Conservation (phyloP, 805 yeast species). For the Metschnikowia picachoensis region DNA sequence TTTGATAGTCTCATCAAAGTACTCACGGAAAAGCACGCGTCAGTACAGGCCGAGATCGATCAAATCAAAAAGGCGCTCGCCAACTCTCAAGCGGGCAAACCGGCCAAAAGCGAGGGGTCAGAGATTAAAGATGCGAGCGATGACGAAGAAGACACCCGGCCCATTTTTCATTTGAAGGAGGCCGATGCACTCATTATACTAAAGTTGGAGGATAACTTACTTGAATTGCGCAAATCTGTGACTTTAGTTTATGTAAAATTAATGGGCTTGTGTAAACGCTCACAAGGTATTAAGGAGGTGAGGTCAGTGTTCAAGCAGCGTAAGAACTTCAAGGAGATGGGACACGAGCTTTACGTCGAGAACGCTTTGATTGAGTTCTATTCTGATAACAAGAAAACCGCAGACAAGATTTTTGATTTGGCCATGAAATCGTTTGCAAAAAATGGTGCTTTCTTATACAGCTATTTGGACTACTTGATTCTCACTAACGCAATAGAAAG, state of each 20-base stretch:
- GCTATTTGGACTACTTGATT: slow-evolving; percentile 71
- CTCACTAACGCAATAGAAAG: slow-evolving; percentile 64
- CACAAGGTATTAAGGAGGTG: slow-evolving; percentile 66
- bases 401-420: slow-evolving; percentile 77
- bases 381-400: slow-evolving; percentile 62
- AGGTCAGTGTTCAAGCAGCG: slow-evolving; percentile 68
- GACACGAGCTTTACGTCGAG: slow-evolving; percentile 75
- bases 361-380: slow-evolving; percentile 79
- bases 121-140: slow-evolving; percentile 14
- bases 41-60: slow-evolving; percentile 21
- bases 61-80: slow-evolving; percentile 15
- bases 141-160: slow-evolving; percentile 17
- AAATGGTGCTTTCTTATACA: slow-evolving; percentile 58
- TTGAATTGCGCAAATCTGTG: slow-evolving; percentile 34
- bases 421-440: slow-evolving; percentile 53
- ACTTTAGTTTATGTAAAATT: slow-evolving; percentile 66
- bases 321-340: slow-evolving; percentile 49
- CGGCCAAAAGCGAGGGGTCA: slow-evolving; percentile 5
- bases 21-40: slow-evolving; percentile 37
- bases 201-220: slow-evolving; percentile 20
- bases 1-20: slow-evolving; percentile 50
- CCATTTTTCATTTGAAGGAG: slow-evolving; percentile 15
- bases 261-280: slow-evolving; percentile 69
- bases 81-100: slow-evolving; percentile 2
- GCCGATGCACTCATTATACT: slow-evolving; percentile 23